Evolutionary conservation across 2,329 filamentous ascomycete genomes (phyloP), one percentile per base, ranked within the genome.

Genomic region (Karstenula rhodostoma): DNA sequence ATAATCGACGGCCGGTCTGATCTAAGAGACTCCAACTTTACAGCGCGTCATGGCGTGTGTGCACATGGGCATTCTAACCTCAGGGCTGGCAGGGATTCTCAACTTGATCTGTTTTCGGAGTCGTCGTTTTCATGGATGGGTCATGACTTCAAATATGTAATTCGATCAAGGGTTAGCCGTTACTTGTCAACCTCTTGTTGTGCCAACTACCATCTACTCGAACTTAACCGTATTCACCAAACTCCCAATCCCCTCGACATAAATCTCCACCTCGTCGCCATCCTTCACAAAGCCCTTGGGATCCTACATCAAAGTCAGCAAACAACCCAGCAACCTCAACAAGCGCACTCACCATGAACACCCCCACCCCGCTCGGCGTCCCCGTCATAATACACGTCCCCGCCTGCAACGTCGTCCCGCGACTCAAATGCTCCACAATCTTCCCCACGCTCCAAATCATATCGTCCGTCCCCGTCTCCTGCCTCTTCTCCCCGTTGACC

Each of bases 301-400:
- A 33, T 76, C 67, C 56, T 57, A 35, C 10, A 33, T 35, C 33
- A 12, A 9, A 35, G 33, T 35, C 8, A 35, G 33, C 29, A 33
- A 33, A 33, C 29, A n/a, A n/a, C n/a, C n/a, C n/a, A n/a, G n/a
- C 29, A 33, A 6, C 29, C 29, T 33, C 29, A 33, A 33, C 6
- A 33, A 33, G 29, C 10, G 35, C 32, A 52, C 56, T 57, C 35
- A 57, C 56, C 75, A 75, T 76, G 32, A 76, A 77, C 29, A 76
- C 27, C 1, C 74, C 77, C 10, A 79, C 76, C 2, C 77, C 77
- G 61, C 70, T 73, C 49, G 82, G 82, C 2, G 83, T 85, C 2
- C 83, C 83, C 4, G 83, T 85, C 78, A 85, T 80, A 43, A 85
- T 78, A 1, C 78, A 77, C 2, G 83, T 85, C 6, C 80, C 81